Base-by-base conservation (phyloP, 176 grass and related monocot genomes). In the Rhipidocladum racemiflorum region DNA sequence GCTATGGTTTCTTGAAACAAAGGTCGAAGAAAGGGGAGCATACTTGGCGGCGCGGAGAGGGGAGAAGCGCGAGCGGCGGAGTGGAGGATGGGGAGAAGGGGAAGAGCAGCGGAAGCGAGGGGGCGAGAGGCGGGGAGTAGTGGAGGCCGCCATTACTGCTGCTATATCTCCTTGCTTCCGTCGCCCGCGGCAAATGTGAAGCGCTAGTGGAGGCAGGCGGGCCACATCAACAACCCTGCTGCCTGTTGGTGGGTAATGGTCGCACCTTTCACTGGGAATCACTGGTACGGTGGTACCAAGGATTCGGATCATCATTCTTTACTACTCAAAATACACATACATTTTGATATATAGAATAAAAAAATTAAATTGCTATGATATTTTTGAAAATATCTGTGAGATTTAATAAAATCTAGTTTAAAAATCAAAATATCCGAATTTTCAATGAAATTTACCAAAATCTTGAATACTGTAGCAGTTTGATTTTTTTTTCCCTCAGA, bases 41-140 rank as follows among this genome's bases (percentile, higher is more conserved):
- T 85, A 89, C 88, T 82, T 89, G 77, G 72, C 72, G 24, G 78
- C 88, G 64, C 88, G 83, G n/a, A 82, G 64, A 62, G 64, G 66
- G 29, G 45, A 71, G 83, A 82, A 71, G 9, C 88, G 72, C 72
- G 72, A 48, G 45, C 57, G 72, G 2, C 77, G 77, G 54, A 56
- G 21, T 5, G 35, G 55, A 18, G 21, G 78, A 55, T 51, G 71
- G 21, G 21, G 43, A 32, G 68, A 49, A 18, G 40, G 16, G 68
- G 42, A 43, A 49, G 69, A 25, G 6, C 2, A 62, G 51, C 14
- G 62, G 65, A 75, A 43, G 21, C 28, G 69, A 63, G 79, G 65
- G 62, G 70, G 77, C 27, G 21, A 87, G 70, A 87, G 80, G 18
- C 46, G 70, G 51, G 81, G 77, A 66, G 81, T 72, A 39, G 84